Evolutionary conservation across 176 grass and related monocot genomes (phyloP).

Genomic region (Zoysia pacifica): DNA sequence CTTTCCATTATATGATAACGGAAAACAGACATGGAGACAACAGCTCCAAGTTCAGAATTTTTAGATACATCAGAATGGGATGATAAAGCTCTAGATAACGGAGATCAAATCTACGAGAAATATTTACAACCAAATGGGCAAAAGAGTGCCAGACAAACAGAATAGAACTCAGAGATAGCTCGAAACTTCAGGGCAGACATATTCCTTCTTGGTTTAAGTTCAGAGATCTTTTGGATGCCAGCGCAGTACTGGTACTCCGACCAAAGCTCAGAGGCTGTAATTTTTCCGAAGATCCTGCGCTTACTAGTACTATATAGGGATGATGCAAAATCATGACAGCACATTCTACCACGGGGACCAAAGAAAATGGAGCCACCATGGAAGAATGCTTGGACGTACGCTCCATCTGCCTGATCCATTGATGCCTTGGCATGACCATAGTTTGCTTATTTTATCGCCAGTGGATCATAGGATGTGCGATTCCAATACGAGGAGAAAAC

Average conservation of each 20-base stretch:
- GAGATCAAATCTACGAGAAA: no score
- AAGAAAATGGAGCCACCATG: constrained; percentile 38
- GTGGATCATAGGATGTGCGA: constrained; percentile 2
- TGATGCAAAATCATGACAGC: constrained; percentile 9
- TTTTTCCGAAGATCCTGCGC: constrained; percentile 14
- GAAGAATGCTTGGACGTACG: neutral
- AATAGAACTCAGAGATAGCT: no score
- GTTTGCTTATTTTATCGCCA: constrained; percentile 26
- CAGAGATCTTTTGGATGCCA: neutral
- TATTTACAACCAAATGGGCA: no score
- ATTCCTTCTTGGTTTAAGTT: neutral
- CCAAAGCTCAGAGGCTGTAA: neutral
- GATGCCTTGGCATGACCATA: constrained; percentile 19
- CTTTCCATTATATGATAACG: no score
- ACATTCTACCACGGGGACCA: constrained; percentile 36
- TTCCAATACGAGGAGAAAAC: constrained; percentile 21
- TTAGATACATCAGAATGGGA: no score
- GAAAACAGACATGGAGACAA: no score
- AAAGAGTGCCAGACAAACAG: no score
- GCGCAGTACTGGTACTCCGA: neutral
- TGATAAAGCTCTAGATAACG: no score
- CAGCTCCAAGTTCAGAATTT: no score
- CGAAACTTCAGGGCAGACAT: no score
- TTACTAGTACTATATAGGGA: neutral
- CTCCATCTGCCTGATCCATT: constrained; percentile 23